Conservation (phyloP, 345 rosid species). For the Abelmoschus esculentus region DNA sequence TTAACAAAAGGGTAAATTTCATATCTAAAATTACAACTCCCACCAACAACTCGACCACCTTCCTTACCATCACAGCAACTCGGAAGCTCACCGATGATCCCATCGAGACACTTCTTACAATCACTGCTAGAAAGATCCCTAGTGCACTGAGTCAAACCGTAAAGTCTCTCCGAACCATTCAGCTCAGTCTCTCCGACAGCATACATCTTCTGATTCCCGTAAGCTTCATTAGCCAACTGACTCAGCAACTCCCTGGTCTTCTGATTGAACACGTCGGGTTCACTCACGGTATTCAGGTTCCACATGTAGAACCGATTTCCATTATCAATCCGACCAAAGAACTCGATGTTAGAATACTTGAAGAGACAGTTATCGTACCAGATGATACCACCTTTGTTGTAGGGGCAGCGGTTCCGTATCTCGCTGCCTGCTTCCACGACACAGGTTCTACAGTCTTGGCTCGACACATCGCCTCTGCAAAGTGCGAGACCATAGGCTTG, state of each 20-base stretch:
- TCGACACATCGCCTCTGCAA: conserved; percentile 53
- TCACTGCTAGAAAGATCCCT: conserved; percentile 36
- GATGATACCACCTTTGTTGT: conserved; percentile 36
- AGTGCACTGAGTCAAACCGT: conserved; percentile 62
- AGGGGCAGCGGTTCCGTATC: conserved; percentile 40
- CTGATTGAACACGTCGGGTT: conserved; percentile 30
- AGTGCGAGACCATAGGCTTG: conserved; percentile 41
- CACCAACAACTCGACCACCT: conserved; percentile 50
- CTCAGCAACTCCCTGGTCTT: conserved; percentile 36
- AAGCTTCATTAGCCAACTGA: conserved; percentile 22
- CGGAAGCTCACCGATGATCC: conserved; percentile 39
- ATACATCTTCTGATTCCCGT: conserved; percentile 25
- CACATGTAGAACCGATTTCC: conserved; percentile 28
- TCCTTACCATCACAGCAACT: conserved; percentile 54
- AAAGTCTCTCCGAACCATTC: conserved; percentile 21
- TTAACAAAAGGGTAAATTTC: conserved; percentile 54
- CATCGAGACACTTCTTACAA: conserved; percentile 48
- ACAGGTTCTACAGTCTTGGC: conserved; percentile 40
- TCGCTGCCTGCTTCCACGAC: conserved; percentile 31
- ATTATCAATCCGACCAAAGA: conserved; percentile 47
- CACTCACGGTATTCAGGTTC: conserved; percentile 31
- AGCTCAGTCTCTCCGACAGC: conserved; percentile 36
- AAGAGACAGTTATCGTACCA: conserved; percentile 59
- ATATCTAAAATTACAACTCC: conserved; percentile 57
- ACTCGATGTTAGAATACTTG: conserved; percentile 42